These are phyloP conservation scores for Coleophoma crateriformis DNA, from an alignment of 2,329 filamentous ascomycete species.

Conservation along the genomic window DNA sequence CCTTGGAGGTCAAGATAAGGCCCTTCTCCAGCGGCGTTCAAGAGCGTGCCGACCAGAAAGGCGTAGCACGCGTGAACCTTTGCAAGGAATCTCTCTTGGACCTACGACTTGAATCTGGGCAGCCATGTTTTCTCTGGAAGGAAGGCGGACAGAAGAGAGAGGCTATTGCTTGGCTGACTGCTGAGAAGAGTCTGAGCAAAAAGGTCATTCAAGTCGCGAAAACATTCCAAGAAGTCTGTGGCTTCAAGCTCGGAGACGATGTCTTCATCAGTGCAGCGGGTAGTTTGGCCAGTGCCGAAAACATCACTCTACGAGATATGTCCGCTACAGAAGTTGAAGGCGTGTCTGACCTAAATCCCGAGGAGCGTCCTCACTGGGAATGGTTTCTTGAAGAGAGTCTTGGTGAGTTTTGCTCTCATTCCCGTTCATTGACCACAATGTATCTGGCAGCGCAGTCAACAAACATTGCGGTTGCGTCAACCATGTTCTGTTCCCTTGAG, in stretches of 20 bases:
- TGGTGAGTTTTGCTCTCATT: conserved; percentile 18
- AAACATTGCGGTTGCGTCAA: not conserved
- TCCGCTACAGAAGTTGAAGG: conserved; percentile 30
- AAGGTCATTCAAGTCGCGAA: conserved; percentile 69
- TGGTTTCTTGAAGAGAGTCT: conserved; percentile 39
- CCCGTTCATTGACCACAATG: not conserved
- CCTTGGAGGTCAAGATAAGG: conserved; percentile 27
- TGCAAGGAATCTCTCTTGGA: conserved; percentile 40
- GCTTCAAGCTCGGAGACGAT: conserved; percentile 66
- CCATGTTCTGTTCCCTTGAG: not conserved
- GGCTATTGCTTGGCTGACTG: conserved; percentile 58
- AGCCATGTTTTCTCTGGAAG: conserved; percentile 47
- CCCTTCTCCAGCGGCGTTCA: conserved; percentile 16
- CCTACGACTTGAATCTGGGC: conserved; percentile 50
- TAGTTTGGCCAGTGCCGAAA: conserved; percentile 46
- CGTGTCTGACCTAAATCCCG: conserved; percentile 22
- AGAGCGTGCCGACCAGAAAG: conserved; percentile 25
- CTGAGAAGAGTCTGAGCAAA: conserved; percentile 54
- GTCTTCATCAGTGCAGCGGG: conserved; percentile 53
- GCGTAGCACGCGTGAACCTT: conserved; percentile 25
- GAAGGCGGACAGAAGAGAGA: conserved; percentile 22
- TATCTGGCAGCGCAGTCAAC: too few species aligned
- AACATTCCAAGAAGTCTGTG: conserved; percentile 65
- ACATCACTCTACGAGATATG: conserved; percentile 56
- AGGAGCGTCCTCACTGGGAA: conserved; percentile 38